phyloP scores from a whole-genome alignment of 345 rosid species.

The Gossypium thurberi region DNA sequence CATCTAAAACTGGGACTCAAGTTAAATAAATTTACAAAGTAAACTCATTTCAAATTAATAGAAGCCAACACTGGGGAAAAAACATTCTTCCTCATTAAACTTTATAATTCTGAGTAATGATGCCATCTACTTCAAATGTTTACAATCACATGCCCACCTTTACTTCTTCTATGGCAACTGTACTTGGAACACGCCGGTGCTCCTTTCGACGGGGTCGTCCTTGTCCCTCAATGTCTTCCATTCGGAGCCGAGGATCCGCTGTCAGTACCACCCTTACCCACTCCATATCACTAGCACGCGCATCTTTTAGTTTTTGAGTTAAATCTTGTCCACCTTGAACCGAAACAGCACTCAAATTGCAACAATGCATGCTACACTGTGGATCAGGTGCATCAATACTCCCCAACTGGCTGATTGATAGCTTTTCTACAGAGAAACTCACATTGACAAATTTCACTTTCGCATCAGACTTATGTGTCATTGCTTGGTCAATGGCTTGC shows the following conservation, averaged over 20 bases:
- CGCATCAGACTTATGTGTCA: constrained; percentile 74
- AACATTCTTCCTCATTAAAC: not conserved
- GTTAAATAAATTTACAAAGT: not conserved
- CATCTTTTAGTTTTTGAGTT: constrained; percentile 21
- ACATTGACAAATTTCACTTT: constrained; percentile 69
- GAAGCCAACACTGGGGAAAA: not conserved
- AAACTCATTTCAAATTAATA: not conserved
- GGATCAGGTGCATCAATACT: constrained; percentile 17
- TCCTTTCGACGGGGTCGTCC: constrained; percentile 64
- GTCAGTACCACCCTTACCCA: constrained; percentile 91
- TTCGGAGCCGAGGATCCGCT: constrained; percentile 68
- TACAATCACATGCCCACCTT: constrained; percentile 46
- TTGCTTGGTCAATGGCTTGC: constrained; percentile 98
- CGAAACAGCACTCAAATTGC: constrained; percentile 17
- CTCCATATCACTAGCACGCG: constrained; percentile 50
- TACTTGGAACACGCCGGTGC: constrained; percentile 99
- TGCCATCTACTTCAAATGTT: not conserved
- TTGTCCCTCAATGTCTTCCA: constrained; percentile 70
- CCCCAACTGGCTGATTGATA: constrained; percentile 20
- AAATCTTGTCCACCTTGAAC: constrained; percentile 13
- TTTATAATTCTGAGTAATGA: not conserved
- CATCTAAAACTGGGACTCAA: not conserved
- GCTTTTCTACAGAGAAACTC: constrained; percentile 57
- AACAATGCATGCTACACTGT: constrained; percentile 12
- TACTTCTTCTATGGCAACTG: constrained; percentile 96